phyloP scores from a whole-genome alignment of 257 asterid genomes.

The Nicotiana otophora region DNA sequence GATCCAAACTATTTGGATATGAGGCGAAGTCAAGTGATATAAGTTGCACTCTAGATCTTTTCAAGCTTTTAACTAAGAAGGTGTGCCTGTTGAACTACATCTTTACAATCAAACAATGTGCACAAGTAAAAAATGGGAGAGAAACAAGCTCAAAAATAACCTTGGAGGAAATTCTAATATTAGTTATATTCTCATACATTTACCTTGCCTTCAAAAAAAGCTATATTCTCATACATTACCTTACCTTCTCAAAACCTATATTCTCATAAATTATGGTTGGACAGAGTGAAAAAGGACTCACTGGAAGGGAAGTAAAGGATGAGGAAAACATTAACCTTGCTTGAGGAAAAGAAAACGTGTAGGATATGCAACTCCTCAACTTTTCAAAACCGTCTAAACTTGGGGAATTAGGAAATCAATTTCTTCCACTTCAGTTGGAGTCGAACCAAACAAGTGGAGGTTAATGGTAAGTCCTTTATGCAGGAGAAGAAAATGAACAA shows the following conservation, averaged over 20 bases:
- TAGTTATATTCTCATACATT: not conserved
- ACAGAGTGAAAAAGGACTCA: not conserved
- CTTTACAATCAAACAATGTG: not conserved
- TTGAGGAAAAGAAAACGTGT: not conserved
- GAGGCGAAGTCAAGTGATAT: not conserved
- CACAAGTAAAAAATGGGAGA: not conserved
- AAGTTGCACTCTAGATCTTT: not conserved
- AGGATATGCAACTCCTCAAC: not conserved
- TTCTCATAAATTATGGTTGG: not conserved
- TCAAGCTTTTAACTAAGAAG: not conserved
- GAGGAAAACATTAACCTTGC: not conserved
- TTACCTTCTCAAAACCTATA: not conserved
- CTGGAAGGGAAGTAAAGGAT: not conserved
- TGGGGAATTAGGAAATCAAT: not conserved
- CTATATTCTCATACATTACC: not conserved
- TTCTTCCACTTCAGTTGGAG: not conserved
- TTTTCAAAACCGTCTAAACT: not conserved
- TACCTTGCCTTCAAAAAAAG: not conserved
- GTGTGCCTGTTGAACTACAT: not conserved
- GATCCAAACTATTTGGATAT: not conserved
- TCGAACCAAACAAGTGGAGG: not conserved
- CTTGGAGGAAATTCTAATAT: not conserved
- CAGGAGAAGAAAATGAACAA: not conserved
- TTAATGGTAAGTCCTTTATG: not conserved
- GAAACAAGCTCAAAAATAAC: not conserved